A percentile compares a stretch with the other conserved stretches of the same genome.
Conservation (phyloP, 2,329 filamentous ascomycete genomes). For the Cadophora sp. region DNA sequence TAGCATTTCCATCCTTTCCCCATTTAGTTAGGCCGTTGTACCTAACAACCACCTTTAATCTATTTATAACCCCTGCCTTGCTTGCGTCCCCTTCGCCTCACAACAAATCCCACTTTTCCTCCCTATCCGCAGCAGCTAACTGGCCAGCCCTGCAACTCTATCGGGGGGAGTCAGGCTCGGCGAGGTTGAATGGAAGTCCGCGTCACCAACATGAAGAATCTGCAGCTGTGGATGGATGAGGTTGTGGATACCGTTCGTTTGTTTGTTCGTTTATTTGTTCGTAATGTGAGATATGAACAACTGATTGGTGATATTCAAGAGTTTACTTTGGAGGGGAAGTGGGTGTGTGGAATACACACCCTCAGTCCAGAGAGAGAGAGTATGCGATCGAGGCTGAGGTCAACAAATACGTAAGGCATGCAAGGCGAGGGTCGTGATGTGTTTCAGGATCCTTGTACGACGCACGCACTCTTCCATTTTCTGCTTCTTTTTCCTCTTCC, state of each 20-base stretch:
- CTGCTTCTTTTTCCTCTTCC: neutral
- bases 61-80: neutral
- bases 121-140: neutral
- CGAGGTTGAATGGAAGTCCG: slow-evolving; percentile 6
- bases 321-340: no score
- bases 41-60: slow-evolving; percentile 4
- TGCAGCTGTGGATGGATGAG: neutral
- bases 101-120: neutral
- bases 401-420: neutral
- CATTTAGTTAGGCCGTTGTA: neutral
- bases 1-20: neutral
- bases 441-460: slow-evolving; percentile 13
- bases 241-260: neutral
- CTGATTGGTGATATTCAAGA: no score
- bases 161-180: neutral
- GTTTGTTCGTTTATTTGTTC: no score
- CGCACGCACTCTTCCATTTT: no score
- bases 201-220: slow-evolving; percentile 2
- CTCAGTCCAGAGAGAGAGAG: no score
- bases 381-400: neutral
- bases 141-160: neutral
- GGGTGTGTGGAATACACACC: no score
- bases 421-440: neutral
- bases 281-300: no score
- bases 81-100: neutral